Conservation (phyloP, 2,329 filamentous ascomycete genomes). For the Pseudocercospora macadamiae region DNA sequence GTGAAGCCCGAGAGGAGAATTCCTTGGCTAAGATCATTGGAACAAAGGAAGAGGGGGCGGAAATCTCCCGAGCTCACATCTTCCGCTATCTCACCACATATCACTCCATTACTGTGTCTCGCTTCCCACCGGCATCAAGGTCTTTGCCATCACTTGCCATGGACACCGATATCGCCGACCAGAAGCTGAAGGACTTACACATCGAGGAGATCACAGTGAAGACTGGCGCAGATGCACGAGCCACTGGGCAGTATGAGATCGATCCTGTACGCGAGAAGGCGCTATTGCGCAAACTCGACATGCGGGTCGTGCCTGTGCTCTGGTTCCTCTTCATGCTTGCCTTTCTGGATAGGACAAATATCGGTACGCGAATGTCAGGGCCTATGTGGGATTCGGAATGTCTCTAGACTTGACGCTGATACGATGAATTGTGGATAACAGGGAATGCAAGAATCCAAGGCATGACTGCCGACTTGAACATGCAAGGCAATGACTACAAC, state of each 20-base stretch:
- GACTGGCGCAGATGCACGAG: slow-evolving; percentile 22
- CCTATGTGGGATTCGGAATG: slow-evolving; percentile 40
- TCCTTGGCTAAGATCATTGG: neutral
- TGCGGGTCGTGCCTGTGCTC: slow-evolving; percentile 53
- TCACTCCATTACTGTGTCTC: neutral
- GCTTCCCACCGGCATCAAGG: too few species aligned
- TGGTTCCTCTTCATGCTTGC: slow-evolving; percentile 50
- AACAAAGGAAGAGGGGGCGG: neutral
- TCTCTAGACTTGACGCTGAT: slow-evolving; percentile 40
- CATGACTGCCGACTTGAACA: slow-evolving; percentile 45
- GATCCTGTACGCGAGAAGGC: slow-evolving; percentile 41
- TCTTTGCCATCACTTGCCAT: too few species aligned
- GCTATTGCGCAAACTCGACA: slow-evolving; percentile 53
- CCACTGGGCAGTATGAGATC: slow-evolving; percentile 24
- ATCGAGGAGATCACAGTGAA: slow-evolving; percentile 26
- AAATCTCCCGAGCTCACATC: neutral
- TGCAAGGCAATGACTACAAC: slow-evolving; percentile 37
- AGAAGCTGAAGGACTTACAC: slow-evolving; percentile 31
- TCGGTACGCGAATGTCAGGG: slow-evolving; percentile 34
- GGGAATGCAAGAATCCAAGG: slow-evolving; percentile 42
- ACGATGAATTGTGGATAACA: slow-evolving; percentile 38
- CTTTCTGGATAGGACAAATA: slow-evolving; percentile 49
- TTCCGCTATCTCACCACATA: neutral
- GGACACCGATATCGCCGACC: slow-evolving; percentile 27
- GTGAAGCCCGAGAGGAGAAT: neutral